Base-by-base conservation (phyloP, 2,329 filamentous ascomycete genomes). In the Microdochium nivale region DNA sequence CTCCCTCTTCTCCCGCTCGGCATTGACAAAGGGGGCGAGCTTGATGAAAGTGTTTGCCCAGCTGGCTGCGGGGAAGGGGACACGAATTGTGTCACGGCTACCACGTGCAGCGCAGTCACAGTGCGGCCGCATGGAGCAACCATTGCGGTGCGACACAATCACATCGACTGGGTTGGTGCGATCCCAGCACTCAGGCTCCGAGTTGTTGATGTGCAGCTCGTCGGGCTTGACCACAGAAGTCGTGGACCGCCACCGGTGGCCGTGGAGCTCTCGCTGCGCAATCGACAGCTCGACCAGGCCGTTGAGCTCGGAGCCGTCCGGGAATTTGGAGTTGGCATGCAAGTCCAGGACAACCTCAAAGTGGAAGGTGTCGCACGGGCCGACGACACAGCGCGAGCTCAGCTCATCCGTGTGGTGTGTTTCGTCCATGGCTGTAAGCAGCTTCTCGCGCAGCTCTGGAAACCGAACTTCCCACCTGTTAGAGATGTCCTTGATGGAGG, bases 301-400 rank as follows among this genome's bases (percentile, higher is more conserved):
- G 55, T 80, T 75, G 51, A 85, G 74, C 60, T 82, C 78, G 3
- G 80, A 80, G n/a, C 79, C 77, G 11, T 72, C 67, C 3, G 80
- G 80, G 58, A 83, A 81, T 52, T 76, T 74, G 57, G 73, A 74
- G 47, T 76, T 75, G 55, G 80, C 73, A 60, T 81, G 78, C 2
- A 84, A 65, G 55, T 83, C 76, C 7, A 86, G 71, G 1, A 79
- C 79, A 3, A 79, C 74, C 54, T 83, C 80, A 70, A 84, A 80
- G 66, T 85, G 80, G 55, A 85, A 69, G 33, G 84, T 75, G 55
- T 79, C 76, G 53, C 80, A 79, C 35, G 75, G 76, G 3, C 64
- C 64, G 25, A 66, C 58, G 8, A 67, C 64, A 43, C 64, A 67
- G 3, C 64, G 61, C 3, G 64, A 65, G 25, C 60, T 62, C n/a